phyloP scores from a whole-genome alignment of 495 filamentous ascomycete genomes.

The Xylaria longipes region DNA sequence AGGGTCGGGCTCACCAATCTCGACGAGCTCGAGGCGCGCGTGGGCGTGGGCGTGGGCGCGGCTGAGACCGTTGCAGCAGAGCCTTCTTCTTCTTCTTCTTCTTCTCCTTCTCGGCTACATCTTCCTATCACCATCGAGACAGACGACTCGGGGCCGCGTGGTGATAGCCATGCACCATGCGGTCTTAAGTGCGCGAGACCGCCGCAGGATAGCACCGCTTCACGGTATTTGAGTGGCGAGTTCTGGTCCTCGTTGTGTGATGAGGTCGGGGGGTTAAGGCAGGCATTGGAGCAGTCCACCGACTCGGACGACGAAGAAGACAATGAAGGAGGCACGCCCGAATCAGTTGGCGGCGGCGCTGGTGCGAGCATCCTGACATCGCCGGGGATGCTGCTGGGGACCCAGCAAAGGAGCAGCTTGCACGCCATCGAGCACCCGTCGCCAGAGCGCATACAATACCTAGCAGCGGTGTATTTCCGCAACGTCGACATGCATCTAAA shows the following conservation, averaged over 20 bases:
- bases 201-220: slow-evolving; percentile 35
- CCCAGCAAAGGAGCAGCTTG: slow-evolving; percentile 40
- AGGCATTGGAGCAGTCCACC: slow-evolving; percentile 47
- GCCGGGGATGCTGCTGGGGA: slow-evolving; percentile 56
- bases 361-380: slow-evolving; percentile 62
- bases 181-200: slow-evolving; percentile 27
- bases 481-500: slow-evolving; percentile 64
- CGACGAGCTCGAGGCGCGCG: slow-evolving; percentile 18
- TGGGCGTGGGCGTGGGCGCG: neutral
- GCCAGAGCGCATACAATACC: slow-evolving; percentile 67
- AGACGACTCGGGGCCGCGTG: slow-evolving; percentile 35
- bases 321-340: slow-evolving; percentile 49
- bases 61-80: neutral
- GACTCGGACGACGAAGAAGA: slow-evolving; percentile 51
- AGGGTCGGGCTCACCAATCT: slow-evolving; percentile 40
- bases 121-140: slow-evolving; percentile 41
- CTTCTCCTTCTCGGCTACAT: slow-evolving; percentile 49
- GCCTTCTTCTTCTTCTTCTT: slow-evolving; percentile 43
- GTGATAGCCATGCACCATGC: slow-evolving; percentile 51
- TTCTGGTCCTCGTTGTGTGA: slow-evolving; percentile 80
- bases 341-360: slow-evolving; percentile 42
- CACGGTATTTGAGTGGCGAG: slow-evolving; percentile 74
- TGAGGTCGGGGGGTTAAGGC: slow-evolving; percentile 61
- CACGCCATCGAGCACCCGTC: slow-evolving; percentile 48
- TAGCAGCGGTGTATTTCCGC: slow-evolving; percentile 59